Base-by-base conservation (phyloP, 352 stramenopile species). In the Phytophthora kernoviae region DNA sequence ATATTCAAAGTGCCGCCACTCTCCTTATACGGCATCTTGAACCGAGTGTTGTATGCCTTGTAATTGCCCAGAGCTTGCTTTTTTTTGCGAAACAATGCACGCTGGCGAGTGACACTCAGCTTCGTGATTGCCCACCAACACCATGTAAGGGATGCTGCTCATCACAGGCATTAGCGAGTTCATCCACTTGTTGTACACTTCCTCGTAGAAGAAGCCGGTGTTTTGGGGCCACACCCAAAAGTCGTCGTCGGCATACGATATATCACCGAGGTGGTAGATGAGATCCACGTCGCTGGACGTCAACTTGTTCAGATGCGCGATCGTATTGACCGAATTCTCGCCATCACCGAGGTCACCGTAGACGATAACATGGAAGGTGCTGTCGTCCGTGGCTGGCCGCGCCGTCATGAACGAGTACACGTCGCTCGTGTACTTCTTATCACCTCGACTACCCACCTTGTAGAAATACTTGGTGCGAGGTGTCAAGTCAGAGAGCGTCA, bases 161-260 rank as follows among this genome's bases (percentile, higher is more conserved):
- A 85, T 88, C 42, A 82, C 36, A 1, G 79, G 68, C 27, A 70
- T 61, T 32, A 94, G 50, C 47, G 69, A 54, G 48, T 88, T 84
- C 81, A 96, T 92, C 73, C 75, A 96, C 53, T 81, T 73, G 68
- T 97, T 93, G 70, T 87, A 97, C 5, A 81, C 78, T 41, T 94
- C 74, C 42, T 97, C 88, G 69, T 94, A 96, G 53, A 90, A 90
- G 73, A 96, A 96, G 0, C 79, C 72, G 0, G 75, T 44, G 8
- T 36, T 41, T 45, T 86, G 59, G 2, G 49, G 60, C 18, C 32
- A 26, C 21, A 22, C 65, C 33, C 60, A 52, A 40, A 67, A 74
- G 39, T 69, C 59, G 20, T 75, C 46, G 39, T 76, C 70, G 0
- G 68, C 65, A 37, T 78, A 91, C 60, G 68, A 79, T 22, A 93